These are phyloP conservation scores for Penicillium sp. DNA, from an alignment of 2,329 filamentous ascomycete genomes.

Conservation along the genomic window DNA sequence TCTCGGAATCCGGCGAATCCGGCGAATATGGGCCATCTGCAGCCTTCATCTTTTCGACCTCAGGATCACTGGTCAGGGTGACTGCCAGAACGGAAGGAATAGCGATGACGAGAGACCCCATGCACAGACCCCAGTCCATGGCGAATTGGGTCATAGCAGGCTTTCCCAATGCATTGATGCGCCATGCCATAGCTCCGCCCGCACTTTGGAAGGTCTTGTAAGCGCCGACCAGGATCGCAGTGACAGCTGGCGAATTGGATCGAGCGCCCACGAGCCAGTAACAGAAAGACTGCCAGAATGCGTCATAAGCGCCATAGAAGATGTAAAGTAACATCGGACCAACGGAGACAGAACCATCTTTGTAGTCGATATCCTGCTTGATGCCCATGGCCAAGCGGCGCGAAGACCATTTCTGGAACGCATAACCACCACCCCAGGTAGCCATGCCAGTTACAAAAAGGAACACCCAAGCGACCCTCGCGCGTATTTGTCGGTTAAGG, in stretches of 20 bases:
- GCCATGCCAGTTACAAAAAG: conserved; percentile 53
- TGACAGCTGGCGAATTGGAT: conserved; percentile 43
- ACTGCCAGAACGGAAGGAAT: conserved; percentile 47
- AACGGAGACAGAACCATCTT: conserved; percentile 50
- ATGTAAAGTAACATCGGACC: conserved; percentile 70
- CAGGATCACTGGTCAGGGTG: conserved; percentile 28
- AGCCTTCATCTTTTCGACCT: background rate
- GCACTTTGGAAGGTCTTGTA: conserved; percentile 50
- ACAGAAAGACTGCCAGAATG: conserved; percentile 64
- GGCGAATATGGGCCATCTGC: background rate
- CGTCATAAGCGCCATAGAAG: conserved; percentile 69
- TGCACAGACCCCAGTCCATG: conserved; percentile 50
- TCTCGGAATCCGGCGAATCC: conserved; percentile 3
- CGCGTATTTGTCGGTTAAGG: conserved; percentile 48
- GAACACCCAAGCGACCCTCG: conserved; percentile 48
- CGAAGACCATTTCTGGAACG: conserved; percentile 62
- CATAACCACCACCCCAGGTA: conserved; percentile 64
- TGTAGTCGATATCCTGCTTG: conserved; percentile 52
- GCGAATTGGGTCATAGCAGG: conserved; percentile 45
- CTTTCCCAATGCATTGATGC: conserved; percentile 40
- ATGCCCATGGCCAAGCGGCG: conserved; percentile 38
- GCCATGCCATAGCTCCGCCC: conserved; percentile 50
- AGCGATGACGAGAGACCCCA: conserved; percentile 44
- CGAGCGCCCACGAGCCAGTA: conserved; percentile 60
- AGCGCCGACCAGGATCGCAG: conserved; percentile 48